Conservation (phyloP, 1,284 basidiomycete species). For the Pseudozyma flocculosa region DNA sequence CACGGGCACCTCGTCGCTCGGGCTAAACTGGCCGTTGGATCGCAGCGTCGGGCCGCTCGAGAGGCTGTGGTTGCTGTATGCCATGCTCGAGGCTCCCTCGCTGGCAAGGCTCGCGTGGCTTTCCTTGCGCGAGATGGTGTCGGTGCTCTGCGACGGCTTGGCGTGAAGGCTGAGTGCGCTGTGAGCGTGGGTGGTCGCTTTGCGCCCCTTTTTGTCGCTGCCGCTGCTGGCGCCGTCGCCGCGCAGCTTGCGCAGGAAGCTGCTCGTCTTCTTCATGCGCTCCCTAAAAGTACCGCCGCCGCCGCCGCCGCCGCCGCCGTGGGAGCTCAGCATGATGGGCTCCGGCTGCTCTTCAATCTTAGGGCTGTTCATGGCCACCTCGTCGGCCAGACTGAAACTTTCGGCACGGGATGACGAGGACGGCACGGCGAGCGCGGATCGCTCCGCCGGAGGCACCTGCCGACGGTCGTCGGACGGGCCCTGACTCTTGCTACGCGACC, state of each 20-base stretch:
- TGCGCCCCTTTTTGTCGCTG: conserved; percentile 10
- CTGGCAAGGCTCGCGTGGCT: conserved; percentile 19
- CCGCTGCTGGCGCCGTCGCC: conserved; percentile 12
- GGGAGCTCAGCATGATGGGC: too few relatives aligned
- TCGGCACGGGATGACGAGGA: not conserved
- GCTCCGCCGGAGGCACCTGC: conserved; percentile 3
- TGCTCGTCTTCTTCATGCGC: conserved; percentile 52
- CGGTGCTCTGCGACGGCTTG: not conserved
- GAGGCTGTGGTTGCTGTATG: conserved; percentile 7
- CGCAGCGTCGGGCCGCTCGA: conserved; percentile 9
- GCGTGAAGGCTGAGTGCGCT: too few relatives aligned
- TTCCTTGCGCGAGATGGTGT: conserved; percentile 8
- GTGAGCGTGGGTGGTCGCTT: too few relatives aligned
- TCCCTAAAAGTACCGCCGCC: conserved; percentile 28
- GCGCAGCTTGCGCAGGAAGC: conserved; percentile 40
- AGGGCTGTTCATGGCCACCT: conserved; percentile 7
- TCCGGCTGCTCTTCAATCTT: too few relatives aligned
- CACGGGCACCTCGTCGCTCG: conserved; percentile 15
- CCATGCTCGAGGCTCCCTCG: conserved; percentile 4
- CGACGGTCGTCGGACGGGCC: too few relatives aligned
- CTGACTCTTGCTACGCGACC: too few relatives aligned
- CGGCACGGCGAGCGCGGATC: conserved; percentile 5
- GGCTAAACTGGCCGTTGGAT: conserved; percentile 9
- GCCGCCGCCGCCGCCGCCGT: conserved; percentile 1
- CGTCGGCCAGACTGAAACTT: conserved; percentile 32